Conservation (phyloP, 2,329 filamentous ascomycete genomes). For the Shiraia bambusicola region DNA sequence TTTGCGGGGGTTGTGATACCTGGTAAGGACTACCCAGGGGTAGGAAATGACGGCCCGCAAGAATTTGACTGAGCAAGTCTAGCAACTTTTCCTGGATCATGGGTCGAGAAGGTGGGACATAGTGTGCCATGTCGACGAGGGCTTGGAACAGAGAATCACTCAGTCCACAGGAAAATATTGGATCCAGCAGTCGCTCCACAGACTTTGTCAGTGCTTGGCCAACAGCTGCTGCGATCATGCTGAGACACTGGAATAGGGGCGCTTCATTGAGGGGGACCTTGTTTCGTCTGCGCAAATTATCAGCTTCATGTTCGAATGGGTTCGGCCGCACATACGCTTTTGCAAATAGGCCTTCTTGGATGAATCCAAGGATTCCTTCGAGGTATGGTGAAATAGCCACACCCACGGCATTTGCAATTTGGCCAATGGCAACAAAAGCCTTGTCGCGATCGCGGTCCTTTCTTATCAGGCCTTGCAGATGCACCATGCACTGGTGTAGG, state of each 20-base stretch:
- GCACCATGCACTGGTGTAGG: slow-evolving; percentile 95
- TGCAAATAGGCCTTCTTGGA: slow-evolving; percentile 83
- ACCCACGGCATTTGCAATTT: slow-evolving; percentile 93
- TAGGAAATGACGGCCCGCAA: slow-evolving; percentile 89
- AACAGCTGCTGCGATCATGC: slow-evolving; percentile 90
- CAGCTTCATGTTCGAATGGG: slow-evolving; percentile 22
- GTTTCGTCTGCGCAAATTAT: slow-evolving; percentile 49
- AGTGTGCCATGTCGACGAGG: slow-evolving; percentile 97
- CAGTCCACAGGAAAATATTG: slow-evolving; percentile 94
- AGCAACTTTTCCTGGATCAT: slow-evolving; percentile 92
- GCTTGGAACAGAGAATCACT: slow-evolving; percentile 93
- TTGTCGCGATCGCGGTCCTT: slow-evolving; percentile 88
- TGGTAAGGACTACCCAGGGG: slow-evolving; percentile 89
- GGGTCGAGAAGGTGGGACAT: slow-evolving; percentile 90
- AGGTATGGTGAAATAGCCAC: slow-evolving; percentile 94
- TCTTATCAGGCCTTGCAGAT: slow-evolving; percentile 89
- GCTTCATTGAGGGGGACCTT: slow-evolving; percentile 59
- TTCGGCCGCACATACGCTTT: slow-evolving; percentile 59
- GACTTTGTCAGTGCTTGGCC: slow-evolving; percentile 97
- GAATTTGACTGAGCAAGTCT: slow-evolving; percentile 90
- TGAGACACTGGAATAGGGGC: slow-evolving; percentile 96
- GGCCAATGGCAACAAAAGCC: slow-evolving; percentile 92
- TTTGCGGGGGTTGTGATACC: slow-evolving; percentile 75
- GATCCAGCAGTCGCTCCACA: slow-evolving; percentile 91
- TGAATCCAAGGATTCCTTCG: slow-evolving; percentile 89